Conservation (phyloP, 2,329 filamentous ascomycete species). For the Aspergillus ochraceus region DNA sequence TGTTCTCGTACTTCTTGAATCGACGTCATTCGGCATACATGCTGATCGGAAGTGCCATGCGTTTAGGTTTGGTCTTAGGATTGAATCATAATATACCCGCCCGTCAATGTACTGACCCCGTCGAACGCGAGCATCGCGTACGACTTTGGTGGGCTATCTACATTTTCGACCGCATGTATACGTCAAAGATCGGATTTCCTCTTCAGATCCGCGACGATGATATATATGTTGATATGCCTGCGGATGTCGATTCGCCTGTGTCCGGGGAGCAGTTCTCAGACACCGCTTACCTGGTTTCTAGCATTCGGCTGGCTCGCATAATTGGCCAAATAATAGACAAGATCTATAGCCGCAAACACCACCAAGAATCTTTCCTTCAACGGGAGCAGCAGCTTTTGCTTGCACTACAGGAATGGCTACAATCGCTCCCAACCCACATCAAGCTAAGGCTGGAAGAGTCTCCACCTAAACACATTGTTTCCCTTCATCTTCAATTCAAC, state of each 20-base stretch:
- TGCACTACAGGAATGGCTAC: conserved; percentile 32
- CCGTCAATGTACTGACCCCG: conserved; percentile 24
- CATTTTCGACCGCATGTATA: conserved; percentile 42
- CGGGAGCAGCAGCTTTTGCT: conserved; percentile 34
- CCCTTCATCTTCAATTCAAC: conserved; percentile 35
- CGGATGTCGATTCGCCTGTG: conserved; percentile 16
- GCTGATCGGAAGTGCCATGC: conserved; percentile 37
- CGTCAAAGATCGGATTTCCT: conserved; percentile 48
- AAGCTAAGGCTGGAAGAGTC: conserved; percentile 19
- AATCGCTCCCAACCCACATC: conserved; percentile 29
- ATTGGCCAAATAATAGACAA: conserved; percentile 24
- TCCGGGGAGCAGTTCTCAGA: conserved; percentile 32
- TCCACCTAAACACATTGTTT: conserved; percentile 24
- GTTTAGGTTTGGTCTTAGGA: conserved; percentile 40
- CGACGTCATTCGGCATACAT: conserved; percentile 27
- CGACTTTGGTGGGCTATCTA: conserved; percentile 36
- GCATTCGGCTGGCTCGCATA: conserved; percentile 32
- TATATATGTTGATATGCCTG: conserved; percentile 36
- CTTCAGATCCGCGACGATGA: conserved; percentile 48
- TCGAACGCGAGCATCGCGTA: conserved; percentile 34
- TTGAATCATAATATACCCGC: conserved; percentile 39
- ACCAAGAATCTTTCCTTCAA: conserved; percentile 30
- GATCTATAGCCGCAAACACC: conserved; percentile 26
- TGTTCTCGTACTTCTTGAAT: conserved; percentile 29
- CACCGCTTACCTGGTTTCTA: conserved; percentile 29